These are phyloP conservation scores for Tetrastigma voinierianum DNA, from an alignment of 164 flowering plant genomes.

Conservation along the genomic window DNA sequence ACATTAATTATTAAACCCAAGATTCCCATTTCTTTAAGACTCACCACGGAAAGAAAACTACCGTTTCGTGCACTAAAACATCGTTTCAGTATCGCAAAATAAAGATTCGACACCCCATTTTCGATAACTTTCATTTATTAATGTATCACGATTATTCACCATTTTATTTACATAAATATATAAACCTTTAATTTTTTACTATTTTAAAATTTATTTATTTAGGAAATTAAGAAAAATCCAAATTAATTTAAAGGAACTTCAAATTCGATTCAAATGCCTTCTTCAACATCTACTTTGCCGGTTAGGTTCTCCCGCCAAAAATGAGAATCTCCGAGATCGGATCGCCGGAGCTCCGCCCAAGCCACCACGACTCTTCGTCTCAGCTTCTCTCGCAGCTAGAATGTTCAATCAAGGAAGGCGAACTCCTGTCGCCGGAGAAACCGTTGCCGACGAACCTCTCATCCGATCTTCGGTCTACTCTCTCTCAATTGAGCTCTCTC, in stretches of 20 bases:
- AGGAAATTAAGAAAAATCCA: too few species aligned
- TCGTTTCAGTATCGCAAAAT: too few species aligned
- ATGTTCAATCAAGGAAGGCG: slow-evolving; percentile 34
- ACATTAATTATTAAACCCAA: too few species aligned
- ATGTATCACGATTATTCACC: too few species aligned
- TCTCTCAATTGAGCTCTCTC: slow-evolving; percentile 36
- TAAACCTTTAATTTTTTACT: neutral
- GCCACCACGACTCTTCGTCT: neutral
- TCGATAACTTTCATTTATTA: too few species aligned
- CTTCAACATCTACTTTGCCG: slow-evolving; percentile 9
- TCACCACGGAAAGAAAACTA: too few species aligned
- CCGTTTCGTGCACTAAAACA: too few species aligned
- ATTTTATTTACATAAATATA: too few species aligned
- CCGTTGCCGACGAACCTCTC: slow-evolving; percentile 24
- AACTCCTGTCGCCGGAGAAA: slow-evolving; percentile 15
- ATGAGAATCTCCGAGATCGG: slow-evolving; percentile 54
- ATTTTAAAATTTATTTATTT: neutral
- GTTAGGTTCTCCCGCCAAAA: slow-evolving; percentile 1
- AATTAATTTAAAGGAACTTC: neutral
- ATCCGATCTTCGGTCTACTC: slow-evolving; percentile 31
- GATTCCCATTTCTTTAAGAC: too few species aligned
- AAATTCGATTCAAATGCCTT: neutral
- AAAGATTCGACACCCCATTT: too few species aligned
- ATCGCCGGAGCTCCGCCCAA: slow-evolving; percentile 30
- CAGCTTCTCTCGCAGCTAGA: slow-evolving; percentile 40